Conservation (phyloP, 768 basidiomycete genomes). For the Leccinellum albellum region DNA sequence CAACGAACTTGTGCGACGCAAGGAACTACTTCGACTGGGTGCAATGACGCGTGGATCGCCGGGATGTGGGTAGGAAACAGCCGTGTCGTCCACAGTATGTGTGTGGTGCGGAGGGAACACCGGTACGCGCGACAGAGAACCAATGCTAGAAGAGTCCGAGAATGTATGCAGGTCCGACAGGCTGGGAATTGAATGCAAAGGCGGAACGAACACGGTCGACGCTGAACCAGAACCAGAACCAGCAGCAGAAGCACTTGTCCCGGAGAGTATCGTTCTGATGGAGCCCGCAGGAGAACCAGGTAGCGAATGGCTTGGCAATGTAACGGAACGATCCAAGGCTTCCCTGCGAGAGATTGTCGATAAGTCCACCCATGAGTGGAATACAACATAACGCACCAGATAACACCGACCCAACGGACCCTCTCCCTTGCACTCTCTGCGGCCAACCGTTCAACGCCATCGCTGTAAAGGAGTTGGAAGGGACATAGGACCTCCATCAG, state of each 20-base stretch:
- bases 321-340: slow-evolving; percentile 62
- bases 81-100: slow-evolving; percentile 71
- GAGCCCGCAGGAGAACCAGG: slow-evolving; percentile 50
- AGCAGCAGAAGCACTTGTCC: slow-evolving; percentile 38
- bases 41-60: slow-evolving; percentile 73
- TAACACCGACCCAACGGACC: slow-evolving; percentile 86
- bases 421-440: slow-evolving; percentile 86
- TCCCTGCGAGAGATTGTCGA: slow-evolving; percentile 50
- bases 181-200: slow-evolving; percentile 65
- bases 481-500: slow-evolving; percentile 78
- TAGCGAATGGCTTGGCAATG: slow-evolving; percentile 44
- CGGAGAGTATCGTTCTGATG: slow-evolving; percentile 66
- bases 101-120: slow-evolving; percentile 58
- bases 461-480: slow-evolving; percentile 86
- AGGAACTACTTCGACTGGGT: slow-evolving; percentile 55
- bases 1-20: slow-evolving; percentile 67
- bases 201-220: slow-evolving; percentile 76
- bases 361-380: background rate
- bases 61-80: slow-evolving; percentile 66
- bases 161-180: slow-evolving; percentile 57
- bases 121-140: slow-evolving; percentile 37
- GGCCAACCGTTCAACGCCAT: slow-evolving; percentile 84
- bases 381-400: slow-evolving; percentile 56
- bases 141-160: slow-evolving; percentile 40
- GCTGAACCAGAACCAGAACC: slow-evolving; percentile 48